These are phyloP conservation scores for Metarhizium humberi DNA, from an alignment of 2,329 filamentous ascomycete genomes.

Conservation along the genomic window DNA sequence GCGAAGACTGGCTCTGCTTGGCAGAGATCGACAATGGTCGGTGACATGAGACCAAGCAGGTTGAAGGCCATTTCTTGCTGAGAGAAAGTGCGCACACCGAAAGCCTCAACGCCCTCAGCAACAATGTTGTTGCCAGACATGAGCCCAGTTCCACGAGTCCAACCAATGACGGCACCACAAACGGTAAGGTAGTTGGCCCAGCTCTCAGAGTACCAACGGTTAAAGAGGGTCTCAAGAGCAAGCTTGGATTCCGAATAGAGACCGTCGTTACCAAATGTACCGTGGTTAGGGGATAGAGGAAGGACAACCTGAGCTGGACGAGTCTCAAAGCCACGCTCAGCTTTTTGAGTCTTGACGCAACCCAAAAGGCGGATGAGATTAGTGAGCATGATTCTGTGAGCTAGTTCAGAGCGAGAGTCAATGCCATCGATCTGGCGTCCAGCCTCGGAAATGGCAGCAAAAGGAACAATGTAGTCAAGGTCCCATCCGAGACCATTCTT, in stretches of 20 bases:
- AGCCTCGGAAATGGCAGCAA: slow-evolving; percentile 95
- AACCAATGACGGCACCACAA: slow-evolving; percentile 95
- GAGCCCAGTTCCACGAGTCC: slow-evolving; percentile 95
- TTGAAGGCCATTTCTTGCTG: slow-evolving; percentile 99
- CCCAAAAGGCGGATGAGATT: slow-evolving; percentile 90
- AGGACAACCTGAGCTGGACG: slow-evolving; percentile 94
- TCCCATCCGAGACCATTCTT: slow-evolving; percentile 98
- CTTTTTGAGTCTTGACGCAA: slow-evolving; percentile 83
- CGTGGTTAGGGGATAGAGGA: slow-evolving; percentile 93
- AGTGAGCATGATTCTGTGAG: slow-evolving; percentile 97
- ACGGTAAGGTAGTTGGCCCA: slow-evolving; percentile 98
- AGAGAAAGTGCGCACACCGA: slow-evolving; percentile 95
- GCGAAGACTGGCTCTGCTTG: slow-evolving; percentile 93
- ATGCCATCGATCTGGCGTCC: slow-evolving; percentile 95
- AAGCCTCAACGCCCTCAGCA: slow-evolving; percentile 91
- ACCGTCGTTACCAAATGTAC: slow-evolving; percentile 95
- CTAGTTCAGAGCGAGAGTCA: slow-evolving; percentile 94
- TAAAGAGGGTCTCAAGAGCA: slow-evolving; percentile 93
- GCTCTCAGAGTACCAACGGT: slow-evolving; percentile 94
- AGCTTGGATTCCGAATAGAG: slow-evolving; percentile 98
- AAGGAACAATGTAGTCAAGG: slow-evolving; percentile 89
- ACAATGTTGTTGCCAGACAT: slow-evolving; percentile 98
- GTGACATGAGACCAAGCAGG: slow-evolving; percentile 89
- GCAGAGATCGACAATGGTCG: slow-evolving; percentile 87
- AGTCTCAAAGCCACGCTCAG: slow-evolving; percentile 80